phyloP scores from a whole-genome alignment of 331 rosid genomes.

The Quercus lobata region DNA sequence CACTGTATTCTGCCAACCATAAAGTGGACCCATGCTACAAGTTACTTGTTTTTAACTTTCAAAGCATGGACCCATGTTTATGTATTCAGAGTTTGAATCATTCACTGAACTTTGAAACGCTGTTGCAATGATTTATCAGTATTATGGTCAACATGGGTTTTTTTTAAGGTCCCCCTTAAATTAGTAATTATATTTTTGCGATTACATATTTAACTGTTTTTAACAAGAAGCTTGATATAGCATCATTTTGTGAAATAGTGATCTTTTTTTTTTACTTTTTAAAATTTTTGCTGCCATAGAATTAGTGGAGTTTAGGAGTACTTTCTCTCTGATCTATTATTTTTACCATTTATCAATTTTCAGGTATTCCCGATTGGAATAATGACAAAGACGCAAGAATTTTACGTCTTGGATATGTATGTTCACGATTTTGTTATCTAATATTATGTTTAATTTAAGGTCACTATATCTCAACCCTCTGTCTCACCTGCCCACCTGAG shows the following conservation, averaged over 20 bases:
- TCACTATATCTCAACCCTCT: neutral
- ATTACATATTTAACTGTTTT: neutral
- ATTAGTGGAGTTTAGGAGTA: neutral
- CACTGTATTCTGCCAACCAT: neutral
- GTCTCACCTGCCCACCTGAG: too few species aligned
- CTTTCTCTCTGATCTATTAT: neutral
- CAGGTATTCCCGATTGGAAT: constrained; percentile 69
- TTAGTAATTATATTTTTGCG: neutral
- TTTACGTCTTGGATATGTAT: constrained; percentile 88
- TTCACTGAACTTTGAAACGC: neutral
- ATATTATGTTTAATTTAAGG: neutral
- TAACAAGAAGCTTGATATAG: neutral
- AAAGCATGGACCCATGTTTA: neutral
- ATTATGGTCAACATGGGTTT: neutral
- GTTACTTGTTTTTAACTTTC: neutral
- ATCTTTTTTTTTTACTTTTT: neutral
- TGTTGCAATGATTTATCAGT: neutral
- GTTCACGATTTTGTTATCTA: constrained; percentile 1
- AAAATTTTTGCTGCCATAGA: neutral
- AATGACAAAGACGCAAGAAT: constrained; percentile 78
- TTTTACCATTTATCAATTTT: constrained; percentile 23
- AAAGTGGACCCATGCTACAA: neutral
- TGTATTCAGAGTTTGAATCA: neutral
- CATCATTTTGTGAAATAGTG: neutral
- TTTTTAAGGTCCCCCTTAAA: neutral